These are phyloP conservation scores for Epichloe hybrida DNA, from an alignment of 2,329 filamentous ascomycete genomes.

Conservation along the genomic window DNA sequence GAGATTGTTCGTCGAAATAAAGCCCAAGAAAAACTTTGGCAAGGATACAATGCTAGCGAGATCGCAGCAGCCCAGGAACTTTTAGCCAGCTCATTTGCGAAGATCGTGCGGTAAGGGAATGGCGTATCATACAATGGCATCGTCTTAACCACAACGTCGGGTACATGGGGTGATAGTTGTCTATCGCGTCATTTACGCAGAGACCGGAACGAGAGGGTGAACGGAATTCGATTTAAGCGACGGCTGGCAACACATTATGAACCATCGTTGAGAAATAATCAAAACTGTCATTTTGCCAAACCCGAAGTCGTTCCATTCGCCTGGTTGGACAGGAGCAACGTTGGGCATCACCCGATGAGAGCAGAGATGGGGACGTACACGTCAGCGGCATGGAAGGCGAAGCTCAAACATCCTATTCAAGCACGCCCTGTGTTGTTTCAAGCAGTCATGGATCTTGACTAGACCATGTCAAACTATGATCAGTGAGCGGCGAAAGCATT, in stretches of 20 bases:
- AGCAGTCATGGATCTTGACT: not conserved
- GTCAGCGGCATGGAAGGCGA: slow-evolving; percentile 1
- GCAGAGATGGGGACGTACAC: not conserved
- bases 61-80: slow-evolving; percentile 58
- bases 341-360: not conserved
- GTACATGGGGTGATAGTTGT: not conserved
- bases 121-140: too few relatives aligned
- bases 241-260: not conserved
- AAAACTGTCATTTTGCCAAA: not conserved
- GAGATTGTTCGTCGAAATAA: slow-evolving; percentile 59
- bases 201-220: not conserved
- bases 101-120: slow-evolving; percentile 27
- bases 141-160: not conserved
- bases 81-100: slow-evolving; percentile 38
- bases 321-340: not conserved
- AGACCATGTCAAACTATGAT: not conserved
- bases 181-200: not conserved
- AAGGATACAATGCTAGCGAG: slow-evolving; percentile 59
- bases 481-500: not conserved
- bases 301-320: not conserved
- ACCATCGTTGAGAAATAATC: not conserved
- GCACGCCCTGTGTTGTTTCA: not conserved
- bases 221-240: not conserved
- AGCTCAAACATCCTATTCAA: not conserved
- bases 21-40: slow-evolving; percentile 51